These are phyloP conservation scores for Umbelopsis ramanniana DNA, from an alignment of 192 early-diverging fungal species.

Conservation along the genomic window DNA sequence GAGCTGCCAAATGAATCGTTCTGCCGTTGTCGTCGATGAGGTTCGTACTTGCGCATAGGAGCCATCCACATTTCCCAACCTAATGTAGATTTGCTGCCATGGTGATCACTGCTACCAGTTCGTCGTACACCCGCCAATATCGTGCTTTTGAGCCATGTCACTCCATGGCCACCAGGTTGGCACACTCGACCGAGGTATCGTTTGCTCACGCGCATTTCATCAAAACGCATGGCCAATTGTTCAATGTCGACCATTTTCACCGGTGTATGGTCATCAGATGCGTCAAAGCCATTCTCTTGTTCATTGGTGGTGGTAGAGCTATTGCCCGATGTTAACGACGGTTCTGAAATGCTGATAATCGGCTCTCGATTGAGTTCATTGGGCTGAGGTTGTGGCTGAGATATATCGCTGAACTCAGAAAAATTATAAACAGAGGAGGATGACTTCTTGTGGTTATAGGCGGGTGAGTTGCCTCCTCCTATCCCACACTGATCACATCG, in stretches of 20 bases:
- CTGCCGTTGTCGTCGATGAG: background rate
- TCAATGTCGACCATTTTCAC: conserved; percentile 39
- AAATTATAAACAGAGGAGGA: background rate
- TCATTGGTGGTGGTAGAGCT: background rate
- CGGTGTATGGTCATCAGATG: background rate
- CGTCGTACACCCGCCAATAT: conserved; percentile 37
- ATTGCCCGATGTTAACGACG: background rate
- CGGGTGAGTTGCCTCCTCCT: conserved; percentile 22
- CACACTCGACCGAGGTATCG: conserved; percentile 32
- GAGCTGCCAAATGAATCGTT: background rate
- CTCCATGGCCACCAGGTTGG: conserved; percentile 22
- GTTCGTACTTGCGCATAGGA: conserved; percentile 33
- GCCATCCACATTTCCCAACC: conserved; percentile 38
- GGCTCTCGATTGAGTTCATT: background rate
- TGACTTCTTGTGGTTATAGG: background rate
- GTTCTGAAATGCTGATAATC: background rate
- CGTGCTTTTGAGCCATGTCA: conserved; percentile 38
- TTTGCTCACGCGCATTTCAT: conserved; percentile 20
- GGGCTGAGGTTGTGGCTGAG: background rate
- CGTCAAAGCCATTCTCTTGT: background rate
- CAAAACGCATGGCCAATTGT: conserved; percentile 28
- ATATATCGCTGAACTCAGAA: background rate
- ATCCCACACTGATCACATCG: background rate
- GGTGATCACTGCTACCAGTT: background rate
- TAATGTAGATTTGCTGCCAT: background rate